phyloP scores from a whole-genome alignment of 1,139 yeast species.

The Yamadazyma blattariae region DNA sequence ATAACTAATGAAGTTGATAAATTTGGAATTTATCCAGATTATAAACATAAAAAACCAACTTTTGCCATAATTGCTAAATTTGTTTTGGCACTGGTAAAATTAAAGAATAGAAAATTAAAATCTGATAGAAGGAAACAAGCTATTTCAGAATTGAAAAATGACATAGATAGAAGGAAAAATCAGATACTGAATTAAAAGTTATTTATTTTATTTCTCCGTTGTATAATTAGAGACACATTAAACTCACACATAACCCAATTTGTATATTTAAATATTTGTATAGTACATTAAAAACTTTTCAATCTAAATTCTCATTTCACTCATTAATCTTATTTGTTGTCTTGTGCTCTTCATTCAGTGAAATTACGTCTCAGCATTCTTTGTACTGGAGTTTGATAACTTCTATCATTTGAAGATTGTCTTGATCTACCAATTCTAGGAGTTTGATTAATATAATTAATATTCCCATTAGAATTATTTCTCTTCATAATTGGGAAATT shows the following conservation, averaged over 20 bases:
- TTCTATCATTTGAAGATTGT: slow-evolving; percentile 38
- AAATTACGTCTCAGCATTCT: slow-evolving; percentile 29
- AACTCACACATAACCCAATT: neutral
- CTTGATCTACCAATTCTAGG: slow-evolving; percentile 36
- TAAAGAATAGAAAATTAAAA: slow-evolving; percentile 38
- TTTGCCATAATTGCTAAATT: slow-evolving; percentile 43
- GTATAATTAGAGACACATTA: neutral
- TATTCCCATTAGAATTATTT: slow-evolving; percentile 10
- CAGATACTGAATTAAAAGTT: neutral
- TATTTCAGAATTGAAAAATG: slow-evolving; percentile 2
- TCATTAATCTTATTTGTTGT: neutral
- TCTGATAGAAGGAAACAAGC: slow-evolving; percentile 21
- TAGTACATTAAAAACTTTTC: slow-evolving; percentile 1
- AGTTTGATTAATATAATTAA: slow-evolving; percentile 22
- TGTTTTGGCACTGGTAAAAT: slow-evolving; percentile 56
- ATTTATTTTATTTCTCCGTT: no score
- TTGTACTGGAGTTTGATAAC: slow-evolving; percentile 42
- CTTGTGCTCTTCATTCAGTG: slow-evolving; percentile 8
- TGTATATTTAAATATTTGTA: neutral
- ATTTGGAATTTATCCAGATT: slow-evolving; percentile 53
- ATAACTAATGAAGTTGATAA: slow-evolving; percentile 41
- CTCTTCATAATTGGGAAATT: slow-evolving; percentile 17
- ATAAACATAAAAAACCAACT: slow-evolving; percentile 18
- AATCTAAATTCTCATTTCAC: no score
- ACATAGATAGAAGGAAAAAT: slow-evolving; percentile 1